Base-by-base conservation (phyloP, 2,329 filamentous ascomycete genomes). In the Sporothrix brunneoviolacea region DNA sequence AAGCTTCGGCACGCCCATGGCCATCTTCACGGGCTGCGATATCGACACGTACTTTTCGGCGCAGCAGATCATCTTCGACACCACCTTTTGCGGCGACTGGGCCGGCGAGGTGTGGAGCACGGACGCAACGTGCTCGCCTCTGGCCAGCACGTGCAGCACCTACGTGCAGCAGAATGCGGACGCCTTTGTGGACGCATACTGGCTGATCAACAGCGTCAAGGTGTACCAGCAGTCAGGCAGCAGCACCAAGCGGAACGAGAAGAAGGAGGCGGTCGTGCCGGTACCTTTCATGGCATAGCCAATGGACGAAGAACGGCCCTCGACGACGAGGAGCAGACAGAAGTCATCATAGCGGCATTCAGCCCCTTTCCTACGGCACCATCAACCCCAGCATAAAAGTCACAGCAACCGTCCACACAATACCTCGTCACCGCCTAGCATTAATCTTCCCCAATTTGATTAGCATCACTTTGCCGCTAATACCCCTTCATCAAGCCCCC, bases 81-180 rank as follows among this genome's bases (percentile, higher is more conserved):
- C 83, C 1, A 86, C 86, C 6, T 88, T 95, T 65, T 96, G 91
- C 66, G 91, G 91, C 18, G 80, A 85, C 62, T 95, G 90, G 90
- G 90, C 90, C 8, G 88, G 88, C 21, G 64, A 70, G 37, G 80
- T 83, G 30, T 95, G 86, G 84, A 60, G 62, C 43, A 61, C 65
- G 28, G 74, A 82, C 53, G 55, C 67, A 4, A 74, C 76, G 38
- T 91, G 86, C 65, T 68, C 74, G 1, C 68, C 75, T 36, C 72
- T 80, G 57, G 86, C 80, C 0, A 55, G 67, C 35, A 83, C 81
- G 1, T 95, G 91, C 71, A 63, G 82, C 24, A 78, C 80, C 21
- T 95, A 81, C 64, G 90, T 95, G 19, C 73, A 74, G 49, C 71
- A 76, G 58, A 86, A 91, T 65, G 86, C 89, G 0, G 61, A 67